Evolutionary conservation across 441 rosid species (phyloP).

Genomic region (Hura crepitans): DNA sequence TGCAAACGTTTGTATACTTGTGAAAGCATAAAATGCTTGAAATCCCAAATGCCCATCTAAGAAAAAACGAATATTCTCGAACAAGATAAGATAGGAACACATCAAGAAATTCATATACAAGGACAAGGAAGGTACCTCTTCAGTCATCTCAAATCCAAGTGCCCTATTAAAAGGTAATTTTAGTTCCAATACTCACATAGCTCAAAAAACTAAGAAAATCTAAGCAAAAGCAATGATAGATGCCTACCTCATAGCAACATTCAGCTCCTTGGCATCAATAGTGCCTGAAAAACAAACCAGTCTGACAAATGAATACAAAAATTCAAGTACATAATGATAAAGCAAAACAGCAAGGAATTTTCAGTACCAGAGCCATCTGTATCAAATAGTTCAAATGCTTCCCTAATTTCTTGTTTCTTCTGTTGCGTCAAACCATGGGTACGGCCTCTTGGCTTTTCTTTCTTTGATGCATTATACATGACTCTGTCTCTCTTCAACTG

Average conservation of each 20-base stretch:
- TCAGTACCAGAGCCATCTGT: constrained; percentile 86
- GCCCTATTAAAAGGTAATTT: constrained; percentile 54
- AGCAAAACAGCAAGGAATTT: background rate
- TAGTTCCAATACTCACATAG: constrained; percentile 1
- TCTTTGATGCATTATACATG: constrained; percentile 48
- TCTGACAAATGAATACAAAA: constrained; percentile 14
- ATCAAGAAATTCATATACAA: background rate
- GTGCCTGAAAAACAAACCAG: constrained; percentile 50
- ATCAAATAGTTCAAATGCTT: constrained; percentile 92
- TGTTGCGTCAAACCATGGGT: constrained; percentile 52
- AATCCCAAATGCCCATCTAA: background rate
- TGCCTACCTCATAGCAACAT: constrained; percentile 90
- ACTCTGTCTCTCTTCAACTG: background rate
- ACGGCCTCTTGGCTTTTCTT: constrained; percentile 62
- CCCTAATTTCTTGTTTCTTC: constrained; percentile 75
- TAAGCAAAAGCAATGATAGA: background rate
- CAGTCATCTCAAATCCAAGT: constrained; percentile 91
- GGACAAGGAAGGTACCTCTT: constrained; percentile 49
- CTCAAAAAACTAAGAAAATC: background rate
- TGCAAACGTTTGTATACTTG: background rate
- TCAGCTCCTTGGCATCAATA: constrained; percentile 95
- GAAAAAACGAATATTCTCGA: background rate
- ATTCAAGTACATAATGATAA: constrained; percentile 1
- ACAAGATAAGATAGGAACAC: background rate
- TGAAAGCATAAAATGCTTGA: background rate